These are phyloP conservation scores for Exserohilum turcica DNA, from an alignment of 2,329 filamentous ascomycete species.

Conservation along the genomic window DNA sequence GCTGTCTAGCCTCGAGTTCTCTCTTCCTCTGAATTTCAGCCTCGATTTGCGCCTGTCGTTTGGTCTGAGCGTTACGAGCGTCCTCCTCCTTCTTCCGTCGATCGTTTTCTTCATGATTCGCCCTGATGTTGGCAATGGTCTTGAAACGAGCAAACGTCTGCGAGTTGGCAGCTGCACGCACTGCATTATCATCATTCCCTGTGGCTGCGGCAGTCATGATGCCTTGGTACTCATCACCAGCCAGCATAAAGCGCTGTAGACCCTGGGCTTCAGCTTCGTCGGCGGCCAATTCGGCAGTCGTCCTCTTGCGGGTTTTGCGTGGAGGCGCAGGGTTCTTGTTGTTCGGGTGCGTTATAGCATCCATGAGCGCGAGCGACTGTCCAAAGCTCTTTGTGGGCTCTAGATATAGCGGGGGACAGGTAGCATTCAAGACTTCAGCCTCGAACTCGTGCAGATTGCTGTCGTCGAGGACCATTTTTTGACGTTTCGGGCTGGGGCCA, in stretches of 20 bases:
- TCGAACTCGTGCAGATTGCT: conserved; percentile 76
- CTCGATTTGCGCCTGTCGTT: conserved; percentile 47
- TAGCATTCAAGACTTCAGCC: conserved; percentile 73
- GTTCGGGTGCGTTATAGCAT: conserved; percentile 74
- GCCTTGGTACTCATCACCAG: conserved; percentile 81
- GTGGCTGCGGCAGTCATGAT: conserved; percentile 61
- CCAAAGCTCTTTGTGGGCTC: conserved; percentile 73
- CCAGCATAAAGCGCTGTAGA: conserved; percentile 89
- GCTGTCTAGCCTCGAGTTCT: conserved; percentile 41
- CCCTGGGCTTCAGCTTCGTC: conserved; percentile 91
- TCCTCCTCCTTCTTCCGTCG: conserved; percentile 56
- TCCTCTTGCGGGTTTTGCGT: conserved; percentile 89
- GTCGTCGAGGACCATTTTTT: conserved; percentile 76
- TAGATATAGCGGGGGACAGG: conserved; percentile 75
- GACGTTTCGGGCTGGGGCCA: conserved; percentile 71
- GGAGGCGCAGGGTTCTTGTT: conserved; percentile 77
- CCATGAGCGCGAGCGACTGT: conserved; percentile 73
- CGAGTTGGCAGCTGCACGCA: conserved; percentile 71
- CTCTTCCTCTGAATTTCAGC: conserved; percentile 43
- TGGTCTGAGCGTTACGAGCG: conserved; percentile 48
- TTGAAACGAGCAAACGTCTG: conserved; percentile 93
- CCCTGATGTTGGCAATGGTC: conserved; percentile 81
- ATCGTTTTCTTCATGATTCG: conserved; percentile 75
- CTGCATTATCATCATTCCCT: conserved; percentile 69
- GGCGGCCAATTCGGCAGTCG: conserved; percentile 90